Base-by-base conservation (phyloP, 2,329 filamentous ascomycete genomes). In the Paecilomyces dactylethromorphus region DNA sequence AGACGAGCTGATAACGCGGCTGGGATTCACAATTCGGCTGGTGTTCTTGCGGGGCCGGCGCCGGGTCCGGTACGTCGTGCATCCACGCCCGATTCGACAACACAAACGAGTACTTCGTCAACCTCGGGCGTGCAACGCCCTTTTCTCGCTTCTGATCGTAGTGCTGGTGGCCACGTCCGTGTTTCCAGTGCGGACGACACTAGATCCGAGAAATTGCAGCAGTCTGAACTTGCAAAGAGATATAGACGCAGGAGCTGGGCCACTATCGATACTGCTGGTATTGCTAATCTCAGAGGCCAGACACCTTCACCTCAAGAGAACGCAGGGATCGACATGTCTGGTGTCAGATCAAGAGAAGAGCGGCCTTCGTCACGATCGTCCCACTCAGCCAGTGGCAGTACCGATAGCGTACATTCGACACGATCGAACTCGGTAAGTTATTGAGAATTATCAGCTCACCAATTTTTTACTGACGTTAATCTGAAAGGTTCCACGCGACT, bases 231-330 rank as follows among this genome's bases (percentile, higher is more conserved):
- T 35, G 84, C 87, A 10, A 91, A 89, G 74, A 84, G 90, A 69
- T 89, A 92, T 74, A 84, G 92, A 66, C 86, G 92, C 69, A 86
- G 92, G 64, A 97, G 92, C 75, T 84, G 95, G 77, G 90, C 90
- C 64, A 88, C 85, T 58, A 76, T 88, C 60, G 80, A 83, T 64
- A 75, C 74, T 51, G 69, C 73, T 56, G 70, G 72, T 59, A 66
- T 77, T 58, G 69, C 71, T 31, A 72, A 70, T 56, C 60, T 74
- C 39, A 69, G 69, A 60, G 71, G 69, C 57, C 68, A 68, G 62
- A 62, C 66, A 60, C 74, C 73, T 1, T 65, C 69, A 10, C 71
- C 73, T 29, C 26, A 29, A 60, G 69, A 63, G 57, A 71, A 61
- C 64, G 66, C 69, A 53, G 66, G 74, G 13, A 68, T 71, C 15